A percentile compares a stretch with the other conserved stretches of the same genome.
phyloP scores from a whole-genome alignment of 352 stramenopile species.

The Phytophthora hibernalis region DNA sequence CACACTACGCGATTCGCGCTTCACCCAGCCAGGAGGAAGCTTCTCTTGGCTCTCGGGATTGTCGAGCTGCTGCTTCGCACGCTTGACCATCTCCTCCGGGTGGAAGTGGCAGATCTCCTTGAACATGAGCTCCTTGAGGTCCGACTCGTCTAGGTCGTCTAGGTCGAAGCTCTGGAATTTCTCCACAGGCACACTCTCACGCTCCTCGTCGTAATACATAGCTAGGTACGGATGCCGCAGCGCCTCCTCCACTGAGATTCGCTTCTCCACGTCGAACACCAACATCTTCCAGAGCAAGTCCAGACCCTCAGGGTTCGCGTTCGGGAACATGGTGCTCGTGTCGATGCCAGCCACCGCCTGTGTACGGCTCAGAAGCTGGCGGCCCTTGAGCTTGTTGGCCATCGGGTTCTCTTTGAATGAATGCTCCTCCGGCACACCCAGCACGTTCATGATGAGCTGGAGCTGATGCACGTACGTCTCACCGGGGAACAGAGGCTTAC shows the following conservation, averaged over 20 bases:
- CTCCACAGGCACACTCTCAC: conserved; percentile 70
- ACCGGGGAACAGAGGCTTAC: conserved; percentile 86
- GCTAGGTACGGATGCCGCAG: conserved; percentile 97
- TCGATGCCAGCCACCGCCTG: conserved; percentile 85
- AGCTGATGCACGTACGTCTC: conserved; percentile 90
- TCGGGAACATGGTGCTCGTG: conserved; percentile 83
- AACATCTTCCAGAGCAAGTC: conserved; percentile 91
- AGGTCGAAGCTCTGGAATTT: conserved; percentile 88
- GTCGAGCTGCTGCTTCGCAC: conserved; percentile 76
- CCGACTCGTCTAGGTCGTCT: conserved; percentile 81
- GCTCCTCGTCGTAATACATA: conserved; percentile 85
- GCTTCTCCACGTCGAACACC: conserved; percentile 94
- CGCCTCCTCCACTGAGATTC: conserved; percentile 96
- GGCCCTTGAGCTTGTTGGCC: conserved; percentile 89
- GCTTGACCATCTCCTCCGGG: conserved; percentile 90
- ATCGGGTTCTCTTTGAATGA: conserved; percentile 91
- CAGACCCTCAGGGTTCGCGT: conserved; percentile 84
- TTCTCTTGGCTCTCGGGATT: conserved; percentile 77
- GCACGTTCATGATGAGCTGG: conserved; percentile 91
- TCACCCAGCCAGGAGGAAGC: conserved; percentile 84
- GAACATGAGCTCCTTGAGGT: conserved; percentile 92
- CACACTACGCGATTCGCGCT: conserved; percentile 86
- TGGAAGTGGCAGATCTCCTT: conserved; percentile 92
- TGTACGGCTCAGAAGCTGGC: conserved; percentile 83
- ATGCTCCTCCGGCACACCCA: conserved; percentile 87